phyloP scores from a whole-genome alignment of 768 basidiomycete species.

The Pleurotus pulmonarius region DNA sequence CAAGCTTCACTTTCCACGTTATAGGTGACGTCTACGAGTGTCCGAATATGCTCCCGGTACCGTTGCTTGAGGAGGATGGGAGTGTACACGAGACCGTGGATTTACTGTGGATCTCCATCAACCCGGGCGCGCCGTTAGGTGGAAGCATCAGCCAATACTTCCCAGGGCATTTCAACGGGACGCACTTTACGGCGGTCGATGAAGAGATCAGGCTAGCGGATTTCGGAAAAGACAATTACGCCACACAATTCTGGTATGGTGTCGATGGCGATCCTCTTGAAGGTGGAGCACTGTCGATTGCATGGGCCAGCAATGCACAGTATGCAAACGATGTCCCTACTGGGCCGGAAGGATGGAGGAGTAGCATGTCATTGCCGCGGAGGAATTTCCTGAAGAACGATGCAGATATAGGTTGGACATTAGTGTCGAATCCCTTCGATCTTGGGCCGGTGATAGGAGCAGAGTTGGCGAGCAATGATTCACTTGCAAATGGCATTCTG shows the following conservation, averaged over 20 bases:
- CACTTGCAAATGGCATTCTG: background rate
- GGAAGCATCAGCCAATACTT: slow-evolving; percentile 1
- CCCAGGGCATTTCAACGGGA: slow-evolving; percentile 2
- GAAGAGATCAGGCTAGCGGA: background rate
- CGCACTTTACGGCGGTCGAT: background rate
- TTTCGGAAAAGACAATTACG: background rate
- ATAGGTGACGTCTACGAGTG: background rate
- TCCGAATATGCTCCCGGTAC: background rate
- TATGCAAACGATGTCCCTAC: background rate
- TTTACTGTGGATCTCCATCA: background rate
- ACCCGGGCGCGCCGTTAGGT: background rate
- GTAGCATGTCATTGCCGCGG: background rate
- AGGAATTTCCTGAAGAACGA: background rate
- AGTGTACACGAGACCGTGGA: background rate
- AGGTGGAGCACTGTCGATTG: background rate
- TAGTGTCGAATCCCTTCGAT: background rate
- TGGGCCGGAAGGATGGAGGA: background rate
- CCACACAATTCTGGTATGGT: background rate
- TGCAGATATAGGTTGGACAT: background rate
- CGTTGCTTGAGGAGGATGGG: background rate
- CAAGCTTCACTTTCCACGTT: background rate
- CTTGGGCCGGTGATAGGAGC: background rate
- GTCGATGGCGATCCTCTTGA: background rate
- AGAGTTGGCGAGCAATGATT: background rate
- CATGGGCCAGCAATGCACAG: background rate